Evolutionary conservation across 371 early-diverging fungal genomes (phyloP).

Genomic region (Caulochytrium protostelioides): DNA sequence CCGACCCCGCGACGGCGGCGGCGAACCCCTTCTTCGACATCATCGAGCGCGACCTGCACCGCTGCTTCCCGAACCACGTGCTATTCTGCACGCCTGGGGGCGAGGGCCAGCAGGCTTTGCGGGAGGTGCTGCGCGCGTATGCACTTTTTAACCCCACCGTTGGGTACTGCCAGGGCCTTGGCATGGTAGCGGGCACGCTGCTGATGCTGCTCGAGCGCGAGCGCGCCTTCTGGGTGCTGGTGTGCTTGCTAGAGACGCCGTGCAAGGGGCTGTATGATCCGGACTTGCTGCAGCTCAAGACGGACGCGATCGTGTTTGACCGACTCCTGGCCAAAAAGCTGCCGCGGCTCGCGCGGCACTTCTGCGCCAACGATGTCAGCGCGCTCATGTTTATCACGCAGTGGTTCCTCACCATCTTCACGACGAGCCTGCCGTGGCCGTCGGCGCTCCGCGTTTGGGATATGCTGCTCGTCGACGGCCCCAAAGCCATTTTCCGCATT

Average conservation of each 20-base stretch:
- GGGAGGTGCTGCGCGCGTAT: slow-evolving; percentile 57
- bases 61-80: slow-evolving; percentile 72
- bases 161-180: slow-evolving; percentile 95
- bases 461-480: slow-evolving; percentile 62
- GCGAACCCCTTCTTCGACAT: slow-evolving; percentile 43
- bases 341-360: slow-evolving; percentile 45
- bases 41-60: slow-evolving; percentile 69
- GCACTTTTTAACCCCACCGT: slow-evolving; percentile 67
- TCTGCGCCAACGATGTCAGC: slow-evolving; percentile 33
- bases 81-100: neutral
- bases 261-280: slow-evolving; percentile 59
- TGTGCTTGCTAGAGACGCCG: slow-evolving; percentile 47
- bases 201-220: slow-evolving; percentile 66
- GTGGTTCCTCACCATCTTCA: slow-evolving; percentile 85
- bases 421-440: slow-evolving; percentile 72
- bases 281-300: slow-evolving; percentile 44
- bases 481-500: slow-evolving; percentile 59
- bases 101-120: slow-evolving; percentile 36
- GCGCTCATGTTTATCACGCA: slow-evolving; percentile 76
- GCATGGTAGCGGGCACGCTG: slow-evolving; percentile 70
- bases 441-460: slow-evolving; percentile 83
- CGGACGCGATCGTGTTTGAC: slow-evolving; percentile 71
- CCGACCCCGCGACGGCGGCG: too few relatives aligned
- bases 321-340: slow-evolving; percentile 43
- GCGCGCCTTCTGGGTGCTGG: slow-evolving; percentile 72